Percentiles rank a stretch among this genome's conserved stretches.
These are phyloP conservation scores for Vitis hybrid DNA, from an alignment of 177 flowering plant species.

Conservation along the genomic window DNA sequence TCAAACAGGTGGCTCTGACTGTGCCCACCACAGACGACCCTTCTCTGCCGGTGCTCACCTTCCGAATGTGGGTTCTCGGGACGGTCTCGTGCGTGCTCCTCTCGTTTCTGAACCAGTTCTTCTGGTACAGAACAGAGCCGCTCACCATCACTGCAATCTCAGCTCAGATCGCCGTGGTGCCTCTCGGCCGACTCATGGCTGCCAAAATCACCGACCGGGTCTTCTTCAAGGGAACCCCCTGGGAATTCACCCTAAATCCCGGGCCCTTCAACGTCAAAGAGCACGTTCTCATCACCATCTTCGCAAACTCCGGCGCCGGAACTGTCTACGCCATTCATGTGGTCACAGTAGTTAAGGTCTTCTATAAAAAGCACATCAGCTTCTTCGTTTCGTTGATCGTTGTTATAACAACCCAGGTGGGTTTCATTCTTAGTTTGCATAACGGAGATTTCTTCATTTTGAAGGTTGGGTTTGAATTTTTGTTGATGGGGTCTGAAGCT, in stretches of 20 bases:
- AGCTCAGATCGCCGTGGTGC: conserved; percentile 88
- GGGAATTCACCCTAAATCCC: conserved; percentile 66
- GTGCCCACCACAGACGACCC: conserved; percentile 75
- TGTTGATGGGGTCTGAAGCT: neutral
- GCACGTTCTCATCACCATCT: conserved; percentile 71
- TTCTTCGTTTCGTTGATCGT: conserved; percentile 68
- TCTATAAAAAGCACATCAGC: conserved; percentile 52
- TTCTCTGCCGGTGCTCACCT: conserved; percentile 69
- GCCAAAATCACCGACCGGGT: conserved; percentile 41
- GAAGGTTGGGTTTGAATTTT: neutral
- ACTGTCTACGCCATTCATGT: conserved; percentile 76
- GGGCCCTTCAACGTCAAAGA: conserved; percentile 74
- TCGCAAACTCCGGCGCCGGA: conserved; percentile 74
- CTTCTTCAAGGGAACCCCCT: conserved; percentile 52
- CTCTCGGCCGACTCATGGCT: conserved; percentile 81
- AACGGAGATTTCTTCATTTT: neutral
- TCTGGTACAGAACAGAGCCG: conserved; percentile 87
- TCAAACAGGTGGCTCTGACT: conserved; percentile 71
- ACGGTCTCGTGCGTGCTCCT: conserved; percentile 60
- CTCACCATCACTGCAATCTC: conserved; percentile 70
- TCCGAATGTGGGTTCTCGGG: conserved; percentile 87
- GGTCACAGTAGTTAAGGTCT: conserved; percentile 65
- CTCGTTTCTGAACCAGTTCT: conserved; percentile 88
- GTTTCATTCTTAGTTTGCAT: neutral
- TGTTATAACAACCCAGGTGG: conserved; percentile 71